A percentile compares a stretch with the other conserved stretches of the same genome.
Evolutionary conservation across 805 yeast genomes (phyloP).

Genomic region (Debaryomyces maramus): DNA sequence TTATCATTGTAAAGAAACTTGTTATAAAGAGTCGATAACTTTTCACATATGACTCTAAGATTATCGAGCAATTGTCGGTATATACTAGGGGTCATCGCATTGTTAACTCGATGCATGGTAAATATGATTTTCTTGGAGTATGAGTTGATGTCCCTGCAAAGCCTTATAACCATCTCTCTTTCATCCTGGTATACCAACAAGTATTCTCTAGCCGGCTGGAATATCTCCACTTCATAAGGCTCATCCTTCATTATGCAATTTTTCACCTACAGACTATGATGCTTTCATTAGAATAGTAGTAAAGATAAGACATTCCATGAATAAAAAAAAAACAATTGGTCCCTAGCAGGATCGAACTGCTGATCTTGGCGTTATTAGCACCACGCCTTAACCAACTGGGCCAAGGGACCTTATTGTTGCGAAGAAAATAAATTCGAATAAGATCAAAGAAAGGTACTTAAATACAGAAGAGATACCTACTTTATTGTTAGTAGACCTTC

Average conservation of each 20-base stretch:
- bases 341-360: conserved; percentile 60
- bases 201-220: conserved; percentile 21
- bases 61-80: conserved; percentile 14
- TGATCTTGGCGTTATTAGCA: conserved; percentile 64
- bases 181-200: conserved; percentile 27
- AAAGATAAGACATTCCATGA: background rate
- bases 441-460: too few relatives aligned
- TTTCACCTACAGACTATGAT: too few relatives aligned
- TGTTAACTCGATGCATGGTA: conserved; percentile 19
- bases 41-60: conserved; percentile 11
- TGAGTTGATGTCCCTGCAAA: conserved; percentile 38
- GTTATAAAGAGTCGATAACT: conserved; percentile 7
- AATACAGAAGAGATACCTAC: too few relatives aligned
- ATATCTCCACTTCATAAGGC: conserved; percentile 11
- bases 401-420: conserved; percentile 43
- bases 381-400: conserved; percentile 57
- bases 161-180: conserved; percentile 33
- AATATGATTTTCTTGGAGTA: conserved; percentile 37
- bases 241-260: background rate
- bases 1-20: conserved; percentile 13
- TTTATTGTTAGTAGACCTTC: too few relatives aligned
- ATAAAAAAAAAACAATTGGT: background rate
- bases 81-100: background rate
- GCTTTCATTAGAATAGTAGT: too few relatives aligned
- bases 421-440: too few relatives aligned